Evolutionary conservation across 176 grass and related monocot genomes (phyloP).

Genomic region (Zizania latifolia): DNA sequence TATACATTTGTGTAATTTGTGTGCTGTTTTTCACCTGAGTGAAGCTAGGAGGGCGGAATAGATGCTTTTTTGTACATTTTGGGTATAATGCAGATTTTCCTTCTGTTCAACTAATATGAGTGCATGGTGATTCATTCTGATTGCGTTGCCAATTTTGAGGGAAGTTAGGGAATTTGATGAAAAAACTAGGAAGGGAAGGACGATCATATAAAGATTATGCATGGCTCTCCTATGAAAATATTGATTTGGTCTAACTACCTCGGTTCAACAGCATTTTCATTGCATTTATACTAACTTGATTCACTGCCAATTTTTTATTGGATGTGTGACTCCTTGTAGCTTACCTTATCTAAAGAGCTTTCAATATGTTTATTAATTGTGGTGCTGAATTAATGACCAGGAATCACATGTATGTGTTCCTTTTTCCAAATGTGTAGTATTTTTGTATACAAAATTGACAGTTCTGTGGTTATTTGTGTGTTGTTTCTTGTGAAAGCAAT

Average conservation of each 20-base stretch:
- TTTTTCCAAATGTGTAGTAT: no score
- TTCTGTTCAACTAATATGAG: not conserved
- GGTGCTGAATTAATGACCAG: no score
- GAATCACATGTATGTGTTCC: no score
- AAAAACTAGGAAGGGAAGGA: not conserved
- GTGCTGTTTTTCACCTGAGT: no score
- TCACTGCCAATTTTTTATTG: not conserved
- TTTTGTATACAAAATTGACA: no score
- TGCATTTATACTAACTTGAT: not conserved
- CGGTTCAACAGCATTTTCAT: not conserved
- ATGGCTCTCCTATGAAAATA: not conserved
- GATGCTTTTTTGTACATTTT: not conserved
- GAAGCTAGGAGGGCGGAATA: not conserved
- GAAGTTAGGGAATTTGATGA: not conserved
- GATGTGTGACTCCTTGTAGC: no score
- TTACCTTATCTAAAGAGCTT: no score
- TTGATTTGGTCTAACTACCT: not conserved
- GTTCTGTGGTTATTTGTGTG: no score
- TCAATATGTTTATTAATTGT: no score
- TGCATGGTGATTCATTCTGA: not conserved
- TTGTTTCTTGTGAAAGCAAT: no score
- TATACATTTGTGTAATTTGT: no score
- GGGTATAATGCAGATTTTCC: not conserved
- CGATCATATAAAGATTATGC: not conserved
- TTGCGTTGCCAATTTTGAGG: not conserved